Evolutionary conservation across 805 yeast genomes (phyloP).

Genomic region (Millerago galiae): DNA sequence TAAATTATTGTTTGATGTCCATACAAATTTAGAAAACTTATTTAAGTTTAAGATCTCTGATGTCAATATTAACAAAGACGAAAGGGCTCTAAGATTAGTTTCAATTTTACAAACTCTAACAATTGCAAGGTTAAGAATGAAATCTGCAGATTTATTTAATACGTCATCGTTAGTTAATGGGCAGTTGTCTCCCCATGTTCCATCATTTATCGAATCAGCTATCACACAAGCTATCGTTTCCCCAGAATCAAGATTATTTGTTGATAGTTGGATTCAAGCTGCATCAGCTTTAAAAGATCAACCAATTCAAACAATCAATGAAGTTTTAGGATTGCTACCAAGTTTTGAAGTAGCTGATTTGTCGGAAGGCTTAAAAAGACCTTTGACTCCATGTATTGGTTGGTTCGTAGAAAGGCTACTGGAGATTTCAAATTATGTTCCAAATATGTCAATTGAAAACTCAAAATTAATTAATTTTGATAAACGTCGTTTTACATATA

Average conservation of each 20-base stretch:
- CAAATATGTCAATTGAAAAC: slow-evolving; percentile 66
- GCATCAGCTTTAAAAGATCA: slow-evolving; percentile 14
- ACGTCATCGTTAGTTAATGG: slow-evolving; percentile 9
- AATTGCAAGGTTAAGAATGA: slow-evolving; percentile 63
- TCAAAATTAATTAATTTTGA: slow-evolving; percentile 74
- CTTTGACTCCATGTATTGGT: slow-evolving; percentile 80
- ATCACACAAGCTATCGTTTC: slow-evolving; percentile 65
- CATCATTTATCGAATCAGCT: slow-evolving; percentile 82
- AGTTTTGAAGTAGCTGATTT: slow-evolving; percentile 28
- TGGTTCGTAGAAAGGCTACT: slow-evolving; percentile 81
- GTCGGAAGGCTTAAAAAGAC: slow-evolving; percentile 28
- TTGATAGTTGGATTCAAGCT: slow-evolving; percentile 64
- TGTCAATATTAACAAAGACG: slow-evolving; percentile 45
- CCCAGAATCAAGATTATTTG: slow-evolving; percentile 72
- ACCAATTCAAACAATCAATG: slow-evolving; percentile 25
- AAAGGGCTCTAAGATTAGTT: slow-evolving; percentile 63
- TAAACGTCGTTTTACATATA: slow-evolving; percentile 65
- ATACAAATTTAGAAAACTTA: slow-evolving; percentile 58
- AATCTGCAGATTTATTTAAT: slow-evolving; percentile 38
- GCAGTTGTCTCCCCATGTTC: slow-evolving; percentile 46
- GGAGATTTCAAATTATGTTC: slow-evolving; percentile 70
- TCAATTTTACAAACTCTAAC: slow-evolving; percentile 61
- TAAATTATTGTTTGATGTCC: slow-evolving; percentile 57
- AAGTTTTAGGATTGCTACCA: slow-evolving; percentile 28
- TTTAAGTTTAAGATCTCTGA: slow-evolving; percentile 62